Conservation (phyloP, 2,329 filamentous ascomycete genomes). For the Aspergillus sergii region DNA sequence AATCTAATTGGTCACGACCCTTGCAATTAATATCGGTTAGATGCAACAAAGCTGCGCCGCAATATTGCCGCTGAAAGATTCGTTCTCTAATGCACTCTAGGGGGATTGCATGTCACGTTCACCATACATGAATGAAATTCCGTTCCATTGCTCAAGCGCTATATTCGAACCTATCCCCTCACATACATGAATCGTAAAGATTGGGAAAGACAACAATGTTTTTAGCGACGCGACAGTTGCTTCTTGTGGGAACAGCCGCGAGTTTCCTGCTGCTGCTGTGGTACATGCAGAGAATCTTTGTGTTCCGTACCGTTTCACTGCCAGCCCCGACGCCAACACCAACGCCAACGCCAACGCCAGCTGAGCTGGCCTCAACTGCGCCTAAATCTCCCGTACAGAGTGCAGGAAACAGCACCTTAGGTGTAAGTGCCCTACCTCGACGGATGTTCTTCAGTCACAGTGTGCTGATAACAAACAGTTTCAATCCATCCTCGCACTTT, state of each 20-base stretch:
- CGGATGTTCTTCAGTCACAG: background rate
- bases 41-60: background rate
- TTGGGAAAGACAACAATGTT: background rate
- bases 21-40: background rate
- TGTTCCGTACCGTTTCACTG: background rate
- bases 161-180: background rate
- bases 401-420: background rate
- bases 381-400: background rate
- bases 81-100: too few relatives aligned
- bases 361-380: background rate
- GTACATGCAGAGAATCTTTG: background rate
- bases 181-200: background rate
- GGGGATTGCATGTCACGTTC: too few relatives aligned
- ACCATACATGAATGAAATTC: rapidly evolving
- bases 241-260: background rate
- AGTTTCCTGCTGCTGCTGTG: background rate
- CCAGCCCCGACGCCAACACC: background rate
- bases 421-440: background rate
- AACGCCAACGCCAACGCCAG: background rate
- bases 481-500: conserved; percentile 36
- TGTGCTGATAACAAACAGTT: conserved; percentile 14
- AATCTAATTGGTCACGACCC: background rate
- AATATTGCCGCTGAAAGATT: background rate
- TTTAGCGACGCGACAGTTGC: background rate
- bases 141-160: background rate